Base-by-base conservation (phyloP, 1,284 basidiomycete species). In the Melampsora americana region DNA sequence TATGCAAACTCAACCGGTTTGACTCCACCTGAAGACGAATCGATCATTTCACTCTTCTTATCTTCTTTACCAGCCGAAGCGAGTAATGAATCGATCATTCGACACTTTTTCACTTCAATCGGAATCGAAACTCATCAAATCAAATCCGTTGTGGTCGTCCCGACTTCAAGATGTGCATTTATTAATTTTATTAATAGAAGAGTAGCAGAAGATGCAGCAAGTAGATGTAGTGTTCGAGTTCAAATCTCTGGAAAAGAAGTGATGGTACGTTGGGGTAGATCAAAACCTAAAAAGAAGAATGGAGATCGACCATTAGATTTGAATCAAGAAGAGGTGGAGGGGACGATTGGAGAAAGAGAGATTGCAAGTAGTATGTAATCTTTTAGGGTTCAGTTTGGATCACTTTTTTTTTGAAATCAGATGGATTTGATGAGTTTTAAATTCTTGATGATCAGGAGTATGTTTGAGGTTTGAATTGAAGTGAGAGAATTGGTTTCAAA, bases 111-210 rank as follows among this genome's bases (percentile, higher is more conserved):
- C 61, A 89, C 90, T 12, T 85, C 93, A 50, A 90, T 92, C 1
- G 86, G 86, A 5, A 83, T 92, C 11, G 86, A 90, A 61, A 87
- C 90, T 0, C 84, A 87, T 83, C 90, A 84, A 80, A 84, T 99
- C 78, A 91, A 90, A 82, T 93, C 90, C 14, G 85, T 97, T 23
- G 92, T 95, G 0, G 89, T 95, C 80, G 91, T 97, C 6, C 87
- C 88, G 46, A 92, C 92, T 83, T 89, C 90, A 77, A 87, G 93
- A 84, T 97, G 93, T 83, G 95, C 95, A 0, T 99, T 99, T 83
- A 87, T 98, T 77, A 97, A 97, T 83, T 99, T 99, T 84, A 89
- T 86, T 77, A 88, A 90, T 74, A 87, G 96, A 35, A 81, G 86
- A 1, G 86, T 88, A 20, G 95, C 96, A 16, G 96, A 99, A 83